phyloP scores from a whole-genome alignment of 2,329 filamentous ascomycete species.

The Colletotrichum phormii region DNA sequence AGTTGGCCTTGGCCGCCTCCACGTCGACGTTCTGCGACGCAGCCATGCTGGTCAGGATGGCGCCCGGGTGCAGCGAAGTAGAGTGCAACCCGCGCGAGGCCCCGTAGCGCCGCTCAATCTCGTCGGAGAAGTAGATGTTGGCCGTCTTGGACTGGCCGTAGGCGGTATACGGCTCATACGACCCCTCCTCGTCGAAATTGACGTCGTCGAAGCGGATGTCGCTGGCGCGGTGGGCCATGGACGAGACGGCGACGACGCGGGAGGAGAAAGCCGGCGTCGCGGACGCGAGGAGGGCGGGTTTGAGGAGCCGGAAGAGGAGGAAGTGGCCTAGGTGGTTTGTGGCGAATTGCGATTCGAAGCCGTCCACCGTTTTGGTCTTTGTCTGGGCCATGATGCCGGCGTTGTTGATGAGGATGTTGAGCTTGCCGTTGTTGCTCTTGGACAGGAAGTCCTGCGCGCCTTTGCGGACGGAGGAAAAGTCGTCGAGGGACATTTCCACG shows the following conservation, averaged over 20 bases:
- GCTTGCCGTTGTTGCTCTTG: constrained; percentile 38
- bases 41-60: constrained; percentile 12
- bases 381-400: constrained; percentile 43
- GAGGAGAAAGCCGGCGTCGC: constrained; percentile 53
- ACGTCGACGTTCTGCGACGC: neutral
- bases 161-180: constrained; percentile 49
- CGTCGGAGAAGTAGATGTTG: constrained; percentile 61
- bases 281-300: constrained; percentile 53
- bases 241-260: constrained; percentile 59
- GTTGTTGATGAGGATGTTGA: constrained; percentile 52
- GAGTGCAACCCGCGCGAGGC: constrained; percentile 45
- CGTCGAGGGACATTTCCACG: constrained; percentile 29
- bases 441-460: constrained; percentile 46
- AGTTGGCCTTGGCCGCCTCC: neutral
- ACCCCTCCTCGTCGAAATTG: constrained; percentile 35
- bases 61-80: constrained; percentile 14
- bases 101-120: constrained; percentile 56
- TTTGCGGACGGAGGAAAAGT: constrained; percentile 35
- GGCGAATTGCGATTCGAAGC: constrained; percentile 56
- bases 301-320: constrained; percentile 63
- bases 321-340: constrained; percentile 66
- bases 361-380: constrained; percentile 36
- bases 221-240: constrained; percentile 52
- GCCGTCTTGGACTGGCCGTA: constrained; percentile 64
- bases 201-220: constrained; percentile 49